These are phyloP conservation scores for Hanseniaspora gamundiae DNA, from an alignment of 1,139 yeast species.

Conservation along the genomic window DNA sequence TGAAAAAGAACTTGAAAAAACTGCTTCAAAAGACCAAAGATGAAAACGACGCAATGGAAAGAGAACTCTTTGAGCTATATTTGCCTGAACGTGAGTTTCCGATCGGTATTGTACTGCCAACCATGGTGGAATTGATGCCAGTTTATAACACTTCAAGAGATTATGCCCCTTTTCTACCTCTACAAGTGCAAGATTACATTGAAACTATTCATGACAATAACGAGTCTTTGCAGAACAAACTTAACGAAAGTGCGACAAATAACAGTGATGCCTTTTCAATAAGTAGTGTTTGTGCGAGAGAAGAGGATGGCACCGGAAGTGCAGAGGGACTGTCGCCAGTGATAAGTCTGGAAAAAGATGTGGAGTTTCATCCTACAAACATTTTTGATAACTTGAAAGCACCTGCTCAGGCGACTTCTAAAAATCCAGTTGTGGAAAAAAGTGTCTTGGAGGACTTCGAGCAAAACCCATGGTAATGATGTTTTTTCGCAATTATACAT, in stretches of 20 bases:
- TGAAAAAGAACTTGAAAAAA: constrained; percentile 31
- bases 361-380: constrained; percentile 4
- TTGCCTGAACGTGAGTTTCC: constrained; percentile 17
- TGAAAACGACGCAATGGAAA: neutral
- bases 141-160: constrained; percentile 53
- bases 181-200: constrained; percentile 45
- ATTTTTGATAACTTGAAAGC: constrained; percentile 14
- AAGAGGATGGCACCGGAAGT: neutral
- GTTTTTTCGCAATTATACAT: neutral
- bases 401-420: constrained; percentile 15
- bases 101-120: constrained; percentile 39
- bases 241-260: constrained; percentile 13
- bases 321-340: neutral
- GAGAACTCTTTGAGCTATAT: constrained; percentile 10
- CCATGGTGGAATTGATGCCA: constrained; percentile 43
- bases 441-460: constrained; percentile 18
- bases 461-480: constrained; percentile 23
- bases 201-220: constrained; percentile 46
- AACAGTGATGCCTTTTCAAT: neutral
- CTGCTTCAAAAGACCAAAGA: constrained; percentile 10
- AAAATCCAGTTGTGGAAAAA: constrained; percentile 15
- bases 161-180: constrained; percentile 53
- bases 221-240: constrained; percentile 3
- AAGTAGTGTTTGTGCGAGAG: too few species aligned
- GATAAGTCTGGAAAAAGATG: constrained; percentile 3